Evolutionary conservation across 176 grass and related monocot species (phyloP).

Genomic region (Ensete ventricosum): DNA sequence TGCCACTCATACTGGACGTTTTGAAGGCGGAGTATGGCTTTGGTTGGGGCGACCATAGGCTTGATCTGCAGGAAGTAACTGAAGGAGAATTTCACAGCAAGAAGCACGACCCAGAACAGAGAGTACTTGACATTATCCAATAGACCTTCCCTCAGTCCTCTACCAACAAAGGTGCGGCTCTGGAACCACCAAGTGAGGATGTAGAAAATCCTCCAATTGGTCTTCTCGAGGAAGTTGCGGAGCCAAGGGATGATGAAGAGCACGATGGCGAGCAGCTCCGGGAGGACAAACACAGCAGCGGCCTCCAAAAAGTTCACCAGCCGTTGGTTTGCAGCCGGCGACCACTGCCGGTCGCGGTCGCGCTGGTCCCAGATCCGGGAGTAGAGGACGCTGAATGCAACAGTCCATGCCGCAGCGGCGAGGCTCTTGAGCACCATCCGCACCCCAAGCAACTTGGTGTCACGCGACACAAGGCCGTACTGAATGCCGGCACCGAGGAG

Average conservation of each 20-base stretch:
- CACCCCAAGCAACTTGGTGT: conserved; percentile 35
- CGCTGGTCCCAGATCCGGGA: conserved; percentile 67
- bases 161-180: conserved; percentile 75
- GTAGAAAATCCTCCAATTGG: conserved; percentile 85
- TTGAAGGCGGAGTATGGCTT: conserved; percentile 52
- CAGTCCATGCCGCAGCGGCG: conserved; percentile 61
- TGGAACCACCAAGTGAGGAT: conserved; percentile 94
- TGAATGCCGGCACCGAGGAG: conserved; percentile 75
- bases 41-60: conserved; percentile 70
- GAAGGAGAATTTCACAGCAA: conserved; percentile 68
- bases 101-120: conserved; percentile 63
- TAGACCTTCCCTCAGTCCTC: conserved; percentile 76
- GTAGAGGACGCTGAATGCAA: conserved; percentile 63
- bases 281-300: conserved; percentile 69
- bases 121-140: conserved; percentile 80
- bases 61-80: conserved; percentile 91
- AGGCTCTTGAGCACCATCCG: conserved; percentile 79
- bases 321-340: conserved; percentile 46
- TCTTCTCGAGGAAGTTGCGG: conserved; percentile 78
- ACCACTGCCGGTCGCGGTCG: conserved; percentile 64
- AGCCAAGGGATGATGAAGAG: conserved; percentile 85
- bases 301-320: conserved; percentile 66
- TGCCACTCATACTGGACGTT: conserved; percentile 59
- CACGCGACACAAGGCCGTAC: conserved; percentile 66
- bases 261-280: conserved; percentile 48